Base-by-base conservation (phyloP, 2,329 filamentous ascomycete species). In the Coleophoma crateriformis region DNA sequence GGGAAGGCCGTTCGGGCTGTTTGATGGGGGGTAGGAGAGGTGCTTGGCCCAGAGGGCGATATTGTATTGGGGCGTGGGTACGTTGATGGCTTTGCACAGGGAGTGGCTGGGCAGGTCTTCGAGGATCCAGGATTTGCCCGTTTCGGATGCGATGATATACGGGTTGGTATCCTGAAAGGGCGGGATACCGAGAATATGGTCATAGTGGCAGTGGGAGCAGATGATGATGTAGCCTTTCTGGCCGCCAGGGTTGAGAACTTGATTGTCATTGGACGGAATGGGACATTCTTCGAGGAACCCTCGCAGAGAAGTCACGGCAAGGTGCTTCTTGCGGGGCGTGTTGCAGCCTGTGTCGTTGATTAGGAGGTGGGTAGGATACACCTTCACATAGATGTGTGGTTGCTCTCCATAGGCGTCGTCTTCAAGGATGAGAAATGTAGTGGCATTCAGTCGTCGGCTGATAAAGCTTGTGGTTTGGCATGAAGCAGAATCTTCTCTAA, bases 301-400 rank as follows among this genome's bases (percentile, higher is more conserved):
- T 4, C 67, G 66, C 7, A 76, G 63, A 4, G 67, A 67, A 34
- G 58, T 66, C 33, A 62, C 42, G 19, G 57, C 41, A 8, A 55
- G 56, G 19, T 64, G 56, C 20, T 61, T 57, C 12, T 48, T 47
- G 12, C 57, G 56, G 15, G 70, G 63, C 17, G 63, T 62, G 48
- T 72, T 67, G 56, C 70, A 74, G n/a, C 73, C 73, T 3, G 72
- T 74, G 50, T 76, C 73, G 13, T 68, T 67, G 2, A 75, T 56
- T 2, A 75, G 57, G 12, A 75, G 45, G 20, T 68, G 50, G 0
- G 63, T 52, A 4, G 63, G 61, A 50, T 67, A 69, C 2, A 72
- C 37, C 52, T 75, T 75, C 45, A 65, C 67, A 52, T 74, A 76
- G n/a, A 76, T 73, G 50, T 71, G 62, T 2, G 73, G 73, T 34